These are phyloP conservation scores for Gastrodia elata DNA, from an alignment of 106 monocot genomes.

Conservation along the genomic window DNA sequence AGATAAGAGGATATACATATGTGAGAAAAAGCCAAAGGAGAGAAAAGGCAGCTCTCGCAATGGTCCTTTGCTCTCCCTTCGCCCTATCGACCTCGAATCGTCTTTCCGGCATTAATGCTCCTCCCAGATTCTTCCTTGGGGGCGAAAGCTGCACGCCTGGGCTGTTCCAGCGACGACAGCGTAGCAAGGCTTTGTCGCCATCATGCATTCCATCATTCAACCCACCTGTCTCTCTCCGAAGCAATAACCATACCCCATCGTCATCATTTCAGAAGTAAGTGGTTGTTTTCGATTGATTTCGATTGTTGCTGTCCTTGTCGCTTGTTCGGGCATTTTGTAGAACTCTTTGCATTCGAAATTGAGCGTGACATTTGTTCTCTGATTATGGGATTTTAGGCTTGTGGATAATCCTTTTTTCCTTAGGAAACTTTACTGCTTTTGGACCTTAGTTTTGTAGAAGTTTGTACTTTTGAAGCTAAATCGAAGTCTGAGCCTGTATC, in stretches of 20 bases:
- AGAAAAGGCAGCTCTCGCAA: not conserved
- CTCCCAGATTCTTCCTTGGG: not conserved
- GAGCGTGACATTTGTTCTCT: not conserved
- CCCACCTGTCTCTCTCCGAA: not conserved
- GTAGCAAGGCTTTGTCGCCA: not conserved
- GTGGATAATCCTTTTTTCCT: not conserved
- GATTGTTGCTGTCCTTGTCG: not conserved
- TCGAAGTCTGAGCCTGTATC: not conserved
- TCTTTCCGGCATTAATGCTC: not conserved
- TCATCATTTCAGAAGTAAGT: not conserved
- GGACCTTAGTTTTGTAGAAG: not conserved
- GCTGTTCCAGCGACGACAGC: not conserved
- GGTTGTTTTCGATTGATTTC: not conserved
- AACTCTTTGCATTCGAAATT: not conserved
- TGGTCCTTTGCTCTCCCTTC: slow-evolving; percentile 1
- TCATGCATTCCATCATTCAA: not conserved
- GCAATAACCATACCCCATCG: not conserved
- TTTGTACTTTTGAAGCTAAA: not conserved
- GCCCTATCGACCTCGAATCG: not conserved
- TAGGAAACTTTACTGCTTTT: not conserved
- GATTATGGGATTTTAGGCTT: not conserved
- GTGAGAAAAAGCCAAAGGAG: no score
- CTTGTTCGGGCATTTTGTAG: not conserved
- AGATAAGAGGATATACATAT: no score
- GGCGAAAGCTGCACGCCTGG: not conserved